Evolutionary conservation across 805 yeast species (phyloP), one percentile per base, ranked within the genome.

Genomic region (Cyberlindnera mrakii): DNA sequence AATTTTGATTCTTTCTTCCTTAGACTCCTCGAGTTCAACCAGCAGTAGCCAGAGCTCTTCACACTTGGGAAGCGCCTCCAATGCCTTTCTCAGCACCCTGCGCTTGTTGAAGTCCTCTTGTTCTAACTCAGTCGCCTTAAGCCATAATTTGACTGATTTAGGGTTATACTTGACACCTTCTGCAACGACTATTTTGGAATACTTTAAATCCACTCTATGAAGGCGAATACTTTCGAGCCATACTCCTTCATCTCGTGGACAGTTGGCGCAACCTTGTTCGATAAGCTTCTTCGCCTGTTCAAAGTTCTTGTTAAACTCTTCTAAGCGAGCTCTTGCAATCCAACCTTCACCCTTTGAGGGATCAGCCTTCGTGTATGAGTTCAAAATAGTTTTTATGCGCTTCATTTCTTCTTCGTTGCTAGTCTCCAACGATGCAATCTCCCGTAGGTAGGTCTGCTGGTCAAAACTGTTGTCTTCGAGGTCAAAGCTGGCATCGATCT

Each of bases 291-390:
- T 73, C 0, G 98, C 96, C 13, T 62, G 62, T 5, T 64, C 64
- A 42, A 68, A 67, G 40, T 78, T 79, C 35, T 71, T 71, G 1
- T 81, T 82, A 36, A 72, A 74, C 50, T 77, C 83, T 56, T 91
- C 98, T 9, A 88, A 58, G 37, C 87, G 64, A 0, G 96, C 95
- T 38, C 88, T 77, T 0, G 95, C 87, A 18, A 91, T 84, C 96
- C 96, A 91, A 5, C 84, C 85, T 38, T 76, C 75, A 0, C 95
- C 75, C 45, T 80, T 82, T 34, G 65, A 62, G 0, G 97, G 96
- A 52, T 86, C 83, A 0, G 87, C 66, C 49, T 75, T 77, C 30
- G 95, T 70, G 49, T 85, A 72, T 3, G 88, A 80, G n/a, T 75
- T 66, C 37, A 90, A 68, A 8, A 88, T 66, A 3, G 70, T 55